phyloP scores from a whole-genome alignment of 2,329 filamentous ascomycete species.

The Claviceps sp. region DNA sequence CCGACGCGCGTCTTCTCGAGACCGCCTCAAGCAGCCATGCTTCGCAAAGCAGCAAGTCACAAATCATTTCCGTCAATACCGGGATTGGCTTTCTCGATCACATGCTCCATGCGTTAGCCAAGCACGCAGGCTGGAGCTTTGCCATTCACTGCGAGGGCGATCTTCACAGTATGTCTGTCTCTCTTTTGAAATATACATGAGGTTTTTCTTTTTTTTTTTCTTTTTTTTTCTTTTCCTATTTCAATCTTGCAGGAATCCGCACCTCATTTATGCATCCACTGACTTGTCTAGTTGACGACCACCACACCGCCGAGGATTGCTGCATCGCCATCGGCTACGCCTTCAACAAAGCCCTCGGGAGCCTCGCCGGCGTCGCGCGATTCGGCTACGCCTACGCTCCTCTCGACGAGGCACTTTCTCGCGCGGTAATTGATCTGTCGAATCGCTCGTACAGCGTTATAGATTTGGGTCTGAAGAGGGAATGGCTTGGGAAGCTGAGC shows the following conservation, averaged over 20 bases:
- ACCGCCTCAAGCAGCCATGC: slow-evolving; percentile 53
- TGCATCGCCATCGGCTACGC: slow-evolving; percentile 81
- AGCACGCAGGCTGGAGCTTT: slow-evolving; percentile 91
- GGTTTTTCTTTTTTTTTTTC: not conserved
- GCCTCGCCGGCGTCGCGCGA: slow-evolving; percentile 67
- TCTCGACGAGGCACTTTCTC: slow-evolving; percentile 86
- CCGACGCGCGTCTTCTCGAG: slow-evolving; percentile 40
- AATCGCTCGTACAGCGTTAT: slow-evolving; percentile 81
- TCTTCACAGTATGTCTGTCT: slow-evolving; percentile 58
- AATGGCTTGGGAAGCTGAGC: slow-evolving; percentile 87
- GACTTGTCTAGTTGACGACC: slow-evolving; percentile 65
- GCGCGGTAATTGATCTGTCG: slow-evolving; percentile 87
- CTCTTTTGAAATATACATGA: not conserved
- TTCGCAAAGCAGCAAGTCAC: slow-evolving; percentile 68
- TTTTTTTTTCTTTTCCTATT: not conserved
- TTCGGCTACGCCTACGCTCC: slow-evolving; percentile 90
- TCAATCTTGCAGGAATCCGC: not conserved
- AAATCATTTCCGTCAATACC: slow-evolving; percentile 77
- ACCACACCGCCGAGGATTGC: slow-evolving; percentile 93
- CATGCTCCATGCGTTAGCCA: slow-evolving; percentile 93
- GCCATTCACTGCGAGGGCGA: slow-evolving; percentile 75
- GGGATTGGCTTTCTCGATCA: slow-evolving; percentile 97
- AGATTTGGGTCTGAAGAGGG: slow-evolving; percentile 71
- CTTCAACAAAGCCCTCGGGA: slow-evolving; percentile 68
- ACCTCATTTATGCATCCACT: not conserved